A percentile compares a stretch with the other conserved stretches of the same genome.
Evolutionary conservation across 352 stramenopile genomes (phyloP).

Genomic region (Globisporangium parvum): DNA sequence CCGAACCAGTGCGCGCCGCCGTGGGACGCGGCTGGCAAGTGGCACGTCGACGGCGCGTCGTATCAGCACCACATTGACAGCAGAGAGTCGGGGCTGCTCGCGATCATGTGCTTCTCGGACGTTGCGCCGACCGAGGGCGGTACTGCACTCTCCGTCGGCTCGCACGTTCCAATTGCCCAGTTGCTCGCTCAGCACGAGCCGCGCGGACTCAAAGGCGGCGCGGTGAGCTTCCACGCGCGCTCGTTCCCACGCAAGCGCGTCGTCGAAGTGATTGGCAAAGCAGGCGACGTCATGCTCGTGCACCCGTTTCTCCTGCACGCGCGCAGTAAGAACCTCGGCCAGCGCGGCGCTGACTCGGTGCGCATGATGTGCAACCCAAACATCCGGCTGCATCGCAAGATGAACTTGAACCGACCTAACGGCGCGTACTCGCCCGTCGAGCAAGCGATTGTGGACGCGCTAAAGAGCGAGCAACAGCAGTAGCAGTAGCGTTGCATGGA

Average conservation of each 20-base stretch:
- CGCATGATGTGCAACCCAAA: conserved; percentile 75
- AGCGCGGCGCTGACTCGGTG: conserved; percentile 43
- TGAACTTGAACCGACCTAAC: conserved; percentile 33
- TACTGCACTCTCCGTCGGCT: conserved; percentile 61
- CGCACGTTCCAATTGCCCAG: conserved; percentile 49
- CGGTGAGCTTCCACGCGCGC: conserved; percentile 39
- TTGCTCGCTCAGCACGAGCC: conserved; percentile 45
- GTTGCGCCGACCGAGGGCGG: conserved; percentile 54
- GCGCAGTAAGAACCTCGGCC: conserved; percentile 60
- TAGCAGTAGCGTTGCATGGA: no score
- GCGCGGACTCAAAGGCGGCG: conserved; percentile 52
- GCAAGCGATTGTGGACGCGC: conserved; percentile 29
- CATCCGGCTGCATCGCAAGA: conserved; percentile 33
- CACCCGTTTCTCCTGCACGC: conserved; percentile 78
- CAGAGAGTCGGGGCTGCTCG: conserved; percentile 55
- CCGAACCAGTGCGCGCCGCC: conserved; percentile 37
- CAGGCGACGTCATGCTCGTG: conserved; percentile 74
- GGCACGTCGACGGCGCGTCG: conserved; percentile 74
- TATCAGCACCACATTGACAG: conserved; percentile 75
- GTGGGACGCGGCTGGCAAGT: conserved; percentile 67
- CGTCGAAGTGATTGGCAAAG: conserved; percentile 59
- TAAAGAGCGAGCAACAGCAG: conserved; percentile 5
- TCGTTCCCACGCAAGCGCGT: conserved; percentile 25
- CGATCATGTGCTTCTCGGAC: conserved; percentile 83
- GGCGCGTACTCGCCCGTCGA: conserved; percentile 38